Evolutionary conservation across 495 filamentous ascomycete genomes (phyloP).

Genomic region (Pyrenopolyporus hunteri): DNA sequence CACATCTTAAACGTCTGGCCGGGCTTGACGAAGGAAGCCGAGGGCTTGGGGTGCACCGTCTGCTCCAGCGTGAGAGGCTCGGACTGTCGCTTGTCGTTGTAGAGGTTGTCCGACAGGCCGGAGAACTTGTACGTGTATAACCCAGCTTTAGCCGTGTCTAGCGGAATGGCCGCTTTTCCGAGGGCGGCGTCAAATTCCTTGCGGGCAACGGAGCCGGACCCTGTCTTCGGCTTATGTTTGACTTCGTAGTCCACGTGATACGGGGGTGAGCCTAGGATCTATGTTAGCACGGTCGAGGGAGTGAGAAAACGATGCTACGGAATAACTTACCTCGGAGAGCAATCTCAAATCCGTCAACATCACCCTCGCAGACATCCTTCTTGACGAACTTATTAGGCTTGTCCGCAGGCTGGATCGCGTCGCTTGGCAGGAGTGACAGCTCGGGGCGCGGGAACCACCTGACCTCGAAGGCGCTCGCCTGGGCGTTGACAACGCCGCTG

Average conservation of each 20-base stretch:
- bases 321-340: constrained; percentile 67
- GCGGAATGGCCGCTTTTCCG: constrained; percentile 71
- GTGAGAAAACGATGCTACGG: neutral
- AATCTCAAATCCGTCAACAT: constrained; percentile 85
- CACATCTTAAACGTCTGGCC: constrained; percentile 97
- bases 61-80: constrained; percentile 75
- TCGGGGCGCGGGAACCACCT: constrained; percentile 82
- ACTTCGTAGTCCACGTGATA: constrained; percentile 84
- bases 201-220: constrained; percentile 62
- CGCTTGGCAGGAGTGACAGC: constrained; percentile 68
- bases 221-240: constrained; percentile 66
- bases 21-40: constrained; percentile 78
- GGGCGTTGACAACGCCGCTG: constrained; percentile 75
- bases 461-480: constrained; percentile 75
- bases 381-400: constrained; percentile 63
- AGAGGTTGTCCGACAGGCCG: constrained; percentile 78
- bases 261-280: constrained; percentile 68
- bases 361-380: constrained; percentile 89
- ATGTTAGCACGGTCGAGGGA: constrained; percentile 16
- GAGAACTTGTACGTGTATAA: constrained; percentile 85
- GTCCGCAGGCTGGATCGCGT: constrained; percentile 55
- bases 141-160: constrained; percentile 84
- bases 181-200: constrained; percentile 75
- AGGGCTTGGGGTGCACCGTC: constrained; percentile 78
- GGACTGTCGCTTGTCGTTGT: constrained; percentile 69